Percentiles rank a stretch among this genome's conserved stretches.
Conservation (phyloP, 176 grass and related monocot genomes). For the Poa pratensis region DNA sequence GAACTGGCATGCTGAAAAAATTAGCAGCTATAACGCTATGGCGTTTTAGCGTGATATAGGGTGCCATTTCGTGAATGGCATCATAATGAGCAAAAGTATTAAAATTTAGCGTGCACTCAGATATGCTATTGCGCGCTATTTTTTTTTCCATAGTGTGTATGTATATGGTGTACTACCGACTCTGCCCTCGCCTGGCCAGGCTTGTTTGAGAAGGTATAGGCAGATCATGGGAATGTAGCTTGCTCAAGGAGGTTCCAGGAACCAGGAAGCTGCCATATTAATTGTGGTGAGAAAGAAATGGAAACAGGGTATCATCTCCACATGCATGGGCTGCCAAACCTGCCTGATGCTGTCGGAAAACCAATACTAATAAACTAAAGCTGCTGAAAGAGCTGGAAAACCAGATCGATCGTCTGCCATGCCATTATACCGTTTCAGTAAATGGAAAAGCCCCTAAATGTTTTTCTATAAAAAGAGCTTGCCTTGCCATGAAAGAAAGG, state of each 20-base stretch:
- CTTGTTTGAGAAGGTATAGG: constrained; percentile 18
- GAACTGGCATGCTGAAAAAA: too few species aligned
- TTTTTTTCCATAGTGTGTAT: too few species aligned
- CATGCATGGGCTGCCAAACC: constrained; percentile 48
- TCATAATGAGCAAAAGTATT: too few species aligned
- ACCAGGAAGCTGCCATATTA: constrained; percentile 23
- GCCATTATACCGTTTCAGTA: not conserved
- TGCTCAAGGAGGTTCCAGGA: constrained; percentile 24
- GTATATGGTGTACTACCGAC: not conserved
- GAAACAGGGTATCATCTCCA: constrained; percentile 16
- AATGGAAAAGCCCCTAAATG: not conserved
- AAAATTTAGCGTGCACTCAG: too few species aligned
- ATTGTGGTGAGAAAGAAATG: constrained; percentile 15
- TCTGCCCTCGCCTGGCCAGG: not conserved
- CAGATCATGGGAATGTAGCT: constrained; percentile 20
- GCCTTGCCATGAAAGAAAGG: not conserved
- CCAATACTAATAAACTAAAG: constrained; percentile 23
- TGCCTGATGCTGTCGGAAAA: constrained; percentile 51
- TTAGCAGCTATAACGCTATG: too few species aligned
- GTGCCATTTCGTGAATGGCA: too few species aligned
- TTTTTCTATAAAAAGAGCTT: not conserved
- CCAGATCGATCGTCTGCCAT: not conserved
- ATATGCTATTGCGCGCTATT: too few species aligned
- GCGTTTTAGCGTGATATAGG: too few species aligned
- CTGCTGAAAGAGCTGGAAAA: not conserved